These are phyloP conservation scores for Aspergillus wentii DNA, from an alignment of 495 filamentous ascomycete species.

Conservation along the genomic window DNA sequence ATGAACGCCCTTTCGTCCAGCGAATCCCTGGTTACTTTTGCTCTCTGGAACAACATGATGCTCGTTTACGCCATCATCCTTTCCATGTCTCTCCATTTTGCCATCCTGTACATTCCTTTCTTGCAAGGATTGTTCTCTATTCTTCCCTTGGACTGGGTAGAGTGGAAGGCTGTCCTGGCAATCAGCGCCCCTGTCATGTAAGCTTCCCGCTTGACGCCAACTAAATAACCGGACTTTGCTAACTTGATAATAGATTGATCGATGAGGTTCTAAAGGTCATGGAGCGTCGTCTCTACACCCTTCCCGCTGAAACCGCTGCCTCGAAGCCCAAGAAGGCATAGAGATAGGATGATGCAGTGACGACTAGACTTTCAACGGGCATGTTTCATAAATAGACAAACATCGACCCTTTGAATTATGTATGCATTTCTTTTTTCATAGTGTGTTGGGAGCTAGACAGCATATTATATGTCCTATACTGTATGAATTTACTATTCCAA, in stretches of 20 bases:
- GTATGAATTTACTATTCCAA: neutral
- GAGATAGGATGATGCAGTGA: constrained; percentile 17
- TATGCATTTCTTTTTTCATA: constrained; percentile 3
- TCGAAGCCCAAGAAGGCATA: constrained; percentile 39
- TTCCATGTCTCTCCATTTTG: constrained; percentile 96
- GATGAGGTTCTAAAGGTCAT: constrained; percentile 83
- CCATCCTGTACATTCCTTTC: constrained; percentile 86
- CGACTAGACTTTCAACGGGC: constrained; percentile 10
- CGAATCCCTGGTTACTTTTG: constrained; percentile 89
- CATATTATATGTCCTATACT: neutral
- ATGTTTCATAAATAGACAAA: constrained; percentile 22
- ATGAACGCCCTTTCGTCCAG: constrained; percentile 97
- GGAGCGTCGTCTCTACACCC: constrained; percentile 60
- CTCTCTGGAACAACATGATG: constrained; percentile 95
- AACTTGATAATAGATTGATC: constrained; percentile 58
- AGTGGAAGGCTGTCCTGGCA: constrained; percentile 88
- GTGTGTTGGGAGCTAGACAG: constrained; percentile 5
- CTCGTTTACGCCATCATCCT: constrained; percentile 89
- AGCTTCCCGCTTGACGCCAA: constrained; percentile 35
- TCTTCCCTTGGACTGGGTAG: constrained; percentile 76
- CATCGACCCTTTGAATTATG: constrained; percentile 6
- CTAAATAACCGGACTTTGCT: constrained; percentile 8
- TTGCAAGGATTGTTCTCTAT: constrained; percentile 89
- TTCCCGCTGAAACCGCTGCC: constrained; percentile 12
- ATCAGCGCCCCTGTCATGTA: constrained; percentile 94